Base-by-base conservation (phyloP, 2,329 filamentous ascomycete species). In the Penicillium sp. region DNA sequence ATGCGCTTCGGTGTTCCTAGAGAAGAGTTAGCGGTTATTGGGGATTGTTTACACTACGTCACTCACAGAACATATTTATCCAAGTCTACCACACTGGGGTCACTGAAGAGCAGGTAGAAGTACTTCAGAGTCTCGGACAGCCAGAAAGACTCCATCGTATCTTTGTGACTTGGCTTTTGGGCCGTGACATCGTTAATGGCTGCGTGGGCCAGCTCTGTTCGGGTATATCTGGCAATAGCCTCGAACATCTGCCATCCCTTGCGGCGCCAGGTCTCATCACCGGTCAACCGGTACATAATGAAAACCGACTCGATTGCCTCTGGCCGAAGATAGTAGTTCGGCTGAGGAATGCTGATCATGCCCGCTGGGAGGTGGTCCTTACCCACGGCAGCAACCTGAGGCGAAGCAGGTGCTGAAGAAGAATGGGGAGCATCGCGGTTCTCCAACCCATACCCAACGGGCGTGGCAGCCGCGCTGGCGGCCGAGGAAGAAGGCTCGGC, bases 231-330 rank as follows among this genome's bases (percentile, higher is more conserved):
- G 53, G 84, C 77, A 32, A 92, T 79, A 8, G 83, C 80, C 50
- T 81, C 68, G 67, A 90, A 91, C 88, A 92, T 91, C 51, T 77
- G 76, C 88, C 88, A 91, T 1, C 87, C 88, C 67, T 85, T 85
- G 54, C 88, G 81, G 66, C 83, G 83, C 80, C 85, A 88, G 45
- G 78, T 75, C 1, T 77, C 61, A 58, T 89, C 83, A 24, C 88
- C 88, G 0, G 88, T 91, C 54, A 90, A 78, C 53, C 88, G 83
- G 69, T 88, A 90, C 78, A 93, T 83, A 67, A 90, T 83, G 71
- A 90, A 93, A 4, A 94, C 83, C 13, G 85, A 88, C 75, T 93
- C 89, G 50, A 93, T 90, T 2, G 89, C 89, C 73, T 93, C 89
- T 18, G 89, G 89, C 7, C 76, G 67, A 67, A 79, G 61, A 31